A percentile compares a stretch with the other conserved stretches of the same genome.
These are phyloP conservation scores for Tetrapisispora arboricola DNA, from an alignment of 805 yeast genomes.

Conservation along the genomic window DNA sequence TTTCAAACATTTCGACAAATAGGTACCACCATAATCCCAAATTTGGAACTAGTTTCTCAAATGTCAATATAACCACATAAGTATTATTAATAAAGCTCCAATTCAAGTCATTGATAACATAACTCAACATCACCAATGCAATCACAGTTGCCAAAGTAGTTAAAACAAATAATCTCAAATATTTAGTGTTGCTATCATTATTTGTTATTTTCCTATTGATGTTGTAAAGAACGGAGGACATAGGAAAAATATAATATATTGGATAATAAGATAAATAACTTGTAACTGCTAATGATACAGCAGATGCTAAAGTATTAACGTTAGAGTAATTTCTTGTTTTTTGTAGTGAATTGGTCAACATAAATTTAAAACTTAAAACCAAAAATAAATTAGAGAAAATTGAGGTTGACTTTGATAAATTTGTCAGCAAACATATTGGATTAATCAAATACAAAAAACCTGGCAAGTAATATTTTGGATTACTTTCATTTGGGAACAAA, in stretches of 20 bases:
- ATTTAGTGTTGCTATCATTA: slow-evolving; percentile 1
- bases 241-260: slow-evolving; percentile 47
- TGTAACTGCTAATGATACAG: slow-evolving; percentile 46
- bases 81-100: slow-evolving; percentile 41
- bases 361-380: background rate
- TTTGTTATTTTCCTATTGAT: background rate
- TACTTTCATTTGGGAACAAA: slow-evolving; percentile 7
- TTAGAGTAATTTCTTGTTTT: background rate
- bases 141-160: background rate
- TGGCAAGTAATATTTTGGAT: slow-evolving; percentile 25
- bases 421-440: slow-evolving; percentile 65
- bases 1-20: slow-evolving; percentile 89
- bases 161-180: background rate
- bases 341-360: slow-evolving; percentile 29
- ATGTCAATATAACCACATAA: slow-evolving; percentile 48
- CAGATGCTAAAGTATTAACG: background rate
- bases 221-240: background rate
- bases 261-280: slow-evolving; percentile 58
- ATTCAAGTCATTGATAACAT: slow-evolving; percentile 29
- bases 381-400: slow-evolving; percentile 51
- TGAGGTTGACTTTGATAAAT: slow-evolving; percentile 58
- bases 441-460: slow-evolving; percentile 65
- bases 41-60: slow-evolving; percentile 74
- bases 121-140: slow-evolving; percentile 32
- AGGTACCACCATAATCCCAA: slow-evolving; percentile 98